phyloP scores from a whole-genome alignment of 2,329 filamentous ascomycete species.

The Penicillium palitans region DNA sequence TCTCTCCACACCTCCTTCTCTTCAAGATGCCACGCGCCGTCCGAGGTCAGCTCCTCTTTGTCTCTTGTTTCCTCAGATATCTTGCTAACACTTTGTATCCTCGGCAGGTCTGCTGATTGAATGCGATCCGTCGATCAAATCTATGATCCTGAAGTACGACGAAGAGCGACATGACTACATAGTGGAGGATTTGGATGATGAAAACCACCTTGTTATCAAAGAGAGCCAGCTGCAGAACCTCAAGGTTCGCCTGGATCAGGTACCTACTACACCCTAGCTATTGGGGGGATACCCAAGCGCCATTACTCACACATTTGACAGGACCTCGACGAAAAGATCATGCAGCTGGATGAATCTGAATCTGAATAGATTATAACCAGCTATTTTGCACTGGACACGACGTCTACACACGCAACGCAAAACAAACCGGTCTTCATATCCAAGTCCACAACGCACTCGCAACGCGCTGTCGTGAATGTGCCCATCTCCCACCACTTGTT shows the following conservation, averaged over 20 bases:
- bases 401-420: background rate
- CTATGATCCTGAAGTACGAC: slow-evolving; percentile 51
- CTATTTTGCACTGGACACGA: background rate
- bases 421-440: background rate
- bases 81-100: slow-evolving; percentile 2
- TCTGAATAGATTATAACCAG: slow-evolving; percentile 35
- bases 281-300: background rate
- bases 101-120: slow-evolving; percentile 47
- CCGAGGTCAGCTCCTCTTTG: slow-evolving; percentile 32
- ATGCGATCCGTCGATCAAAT: slow-evolving; percentile 52
- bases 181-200: slow-evolving; percentile 50
- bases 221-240: slow-evolving; percentile 47
- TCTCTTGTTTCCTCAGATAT: background rate
- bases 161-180: slow-evolving; percentile 50
- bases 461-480: background rate
- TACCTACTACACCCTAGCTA: slow-evolving; percentile 19
- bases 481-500: background rate
- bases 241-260: slow-evolving; percentile 45
- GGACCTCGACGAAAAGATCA: slow-evolving; percentile 51
- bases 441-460: background rate
- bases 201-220: slow-evolving; percentile 48
- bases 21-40: slow-evolving; percentile 44
- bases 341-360: slow-evolving; percentile 49
- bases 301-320: slow-evolving; percentile 19
- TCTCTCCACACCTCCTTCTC: background rate